Conservation (phyloP, 306 rosid species). For the Inga leiocalycina region DNA sequence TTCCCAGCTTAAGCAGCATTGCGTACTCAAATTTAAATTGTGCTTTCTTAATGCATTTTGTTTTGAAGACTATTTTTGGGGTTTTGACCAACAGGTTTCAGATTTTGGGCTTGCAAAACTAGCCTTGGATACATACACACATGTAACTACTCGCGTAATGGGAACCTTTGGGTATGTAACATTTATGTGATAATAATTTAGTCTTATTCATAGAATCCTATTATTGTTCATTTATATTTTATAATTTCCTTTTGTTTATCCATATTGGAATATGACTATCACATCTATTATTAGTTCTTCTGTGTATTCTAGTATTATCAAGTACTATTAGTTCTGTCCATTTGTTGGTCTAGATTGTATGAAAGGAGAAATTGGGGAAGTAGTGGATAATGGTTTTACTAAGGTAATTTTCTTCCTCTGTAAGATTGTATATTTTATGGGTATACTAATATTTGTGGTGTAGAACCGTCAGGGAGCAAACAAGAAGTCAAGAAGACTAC, state of each 20-base stretch:
- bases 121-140: constrained; percentile 86
- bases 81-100: constrained; percentile 72
- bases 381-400: background rate
- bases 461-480: background rate
- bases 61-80: constrained; percentile 9
- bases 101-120: constrained; percentile 98
- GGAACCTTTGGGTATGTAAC: constrained; percentile 93
- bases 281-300: background rate
- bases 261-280: background rate
- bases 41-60: constrained; percentile 8
- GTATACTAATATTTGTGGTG: background rate
- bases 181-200: constrained; percentile 17
- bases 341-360: constrained; percentile 6
- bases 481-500: background rate
- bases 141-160: constrained; percentile 96
- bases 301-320: background rate
- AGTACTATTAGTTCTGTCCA: background rate
- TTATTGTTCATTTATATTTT: background rate
- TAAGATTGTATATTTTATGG: background rate
- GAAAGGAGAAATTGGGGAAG: constrained; percentile 3
- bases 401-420: background rate
- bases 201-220: background rate
- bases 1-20: constrained; percentile 17
- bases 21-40: constrained; percentile 5
- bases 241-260: background rate